Evolutionary conservation across 225 moss, liverwort and hornwort genomes (phyloP), one percentile per base, ranked within the genome.

Genomic region (Marchantia polymorpha): DNA sequence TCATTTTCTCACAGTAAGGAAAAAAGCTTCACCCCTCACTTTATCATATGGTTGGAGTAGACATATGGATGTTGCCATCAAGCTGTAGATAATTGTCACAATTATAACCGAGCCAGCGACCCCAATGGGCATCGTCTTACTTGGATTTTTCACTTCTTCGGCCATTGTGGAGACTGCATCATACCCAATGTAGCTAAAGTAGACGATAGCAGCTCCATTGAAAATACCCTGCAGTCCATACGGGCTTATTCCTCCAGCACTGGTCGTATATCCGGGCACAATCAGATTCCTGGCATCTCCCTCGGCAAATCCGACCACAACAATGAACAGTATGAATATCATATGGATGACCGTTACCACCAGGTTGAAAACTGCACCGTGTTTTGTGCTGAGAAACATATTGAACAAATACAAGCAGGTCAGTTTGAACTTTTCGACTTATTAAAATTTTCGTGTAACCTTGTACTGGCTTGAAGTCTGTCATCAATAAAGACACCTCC

Each of bases 291-390:
- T 85, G 4, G 74, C n/a, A 70, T 89, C 88, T 3, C 96, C 96
- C 86, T 93, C 92, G 70, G 88, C 78, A 74, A 93, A 92, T 7
- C 96, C 96, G 27, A 85, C 91, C 7, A 89, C 27, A 47, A 96
- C 94, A 14, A 96, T 93, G 85, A 96, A 93, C 12, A 91, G 19
- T 15, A 94, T 86, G n/a, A 94, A 92, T 10, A 84, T 83, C 23
- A 96, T 54, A 70, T 96, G 96, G 53, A 96, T 83, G 77, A 91
- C 49, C 5, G 96, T 96, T 83, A 96, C 92, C 81, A 85, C 90
- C 78, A 94, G 68, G 83, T 96, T 96, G 83, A 90, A 87, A 60
- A 79, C 26, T 70, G 94, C 92, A 80, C 93, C 92, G 70, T 89
- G 90, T 84, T 94, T 93, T 30, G 96, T 94, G 84, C 96, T 96